Evolutionary conservation across 352 stramenopile genomes (phyloP).

Genomic region (Elongisporangium anandrum): DNA sequence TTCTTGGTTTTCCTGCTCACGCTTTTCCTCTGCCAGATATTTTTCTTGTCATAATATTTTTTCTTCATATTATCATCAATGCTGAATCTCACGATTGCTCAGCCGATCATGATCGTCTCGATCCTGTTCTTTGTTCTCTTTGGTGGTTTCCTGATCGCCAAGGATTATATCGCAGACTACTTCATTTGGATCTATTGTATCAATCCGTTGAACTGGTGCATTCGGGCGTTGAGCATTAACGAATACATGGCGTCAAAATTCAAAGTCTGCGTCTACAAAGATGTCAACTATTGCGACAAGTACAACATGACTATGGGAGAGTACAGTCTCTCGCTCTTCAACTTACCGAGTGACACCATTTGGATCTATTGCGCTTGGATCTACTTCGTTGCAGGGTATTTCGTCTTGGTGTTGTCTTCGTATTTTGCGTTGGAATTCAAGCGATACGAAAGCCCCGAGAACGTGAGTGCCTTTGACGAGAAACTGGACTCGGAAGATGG

Average conservation of each 20-base stretch:
- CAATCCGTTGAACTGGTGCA: slow-evolving; percentile 63
- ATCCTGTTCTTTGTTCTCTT: slow-evolving; percentile 72
- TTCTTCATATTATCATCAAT: slow-evolving; percentile 50
- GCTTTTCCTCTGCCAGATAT: slow-evolving; percentile 64
- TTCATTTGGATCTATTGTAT: slow-evolving; percentile 79
- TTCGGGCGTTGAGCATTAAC: slow-evolving; percentile 48
- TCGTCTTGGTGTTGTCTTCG: slow-evolving; percentile 33
- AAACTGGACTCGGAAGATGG: slow-evolving; percentile 10
- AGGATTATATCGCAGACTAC: slow-evolving; percentile 48
- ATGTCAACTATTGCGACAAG: slow-evolving; percentile 38
- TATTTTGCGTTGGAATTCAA: slow-evolving; percentile 48
- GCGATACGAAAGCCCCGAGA: slow-evolving; percentile 42
- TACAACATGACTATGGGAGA: slow-evolving; percentile 27
- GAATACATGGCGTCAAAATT: slow-evolving; percentile 45
- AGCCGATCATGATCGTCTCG: slow-evolving; percentile 51
- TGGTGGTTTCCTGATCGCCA: slow-evolving; percentile 58
- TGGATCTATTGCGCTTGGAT: slow-evolving; percentile 59
- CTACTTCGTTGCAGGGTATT: slow-evolving; percentile 33
- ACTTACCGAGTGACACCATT: slow-evolving; percentile 26
- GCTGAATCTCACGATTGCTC: slow-evolving; percentile 48
- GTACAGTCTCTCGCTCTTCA: slow-evolving; percentile 42
- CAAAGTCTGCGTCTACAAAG: slow-evolving; percentile 38
- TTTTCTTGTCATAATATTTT: slow-evolving; percentile 67
- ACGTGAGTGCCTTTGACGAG: slow-evolving; percentile 9
- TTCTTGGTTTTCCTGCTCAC: slow-evolving; percentile 64